A percentile compares a stretch with the other conserved stretches of the same genome.
phyloP scores from a whole-genome alignment of 352 stramenopile genomes.

The Phytopythium montanum region DNA sequence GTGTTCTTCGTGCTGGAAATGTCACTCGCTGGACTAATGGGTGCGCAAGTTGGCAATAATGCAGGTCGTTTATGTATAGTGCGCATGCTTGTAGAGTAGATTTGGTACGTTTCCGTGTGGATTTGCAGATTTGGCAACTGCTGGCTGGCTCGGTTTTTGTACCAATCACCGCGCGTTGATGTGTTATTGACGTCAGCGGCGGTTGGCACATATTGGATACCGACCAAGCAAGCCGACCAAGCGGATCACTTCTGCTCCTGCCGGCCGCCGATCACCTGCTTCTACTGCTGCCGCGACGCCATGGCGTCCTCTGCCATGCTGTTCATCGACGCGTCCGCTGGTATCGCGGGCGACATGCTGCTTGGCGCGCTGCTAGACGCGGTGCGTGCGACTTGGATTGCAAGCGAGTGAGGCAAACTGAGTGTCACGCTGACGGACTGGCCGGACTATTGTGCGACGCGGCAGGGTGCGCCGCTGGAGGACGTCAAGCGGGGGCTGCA shows the following conservation, averaged over 20 bases:
- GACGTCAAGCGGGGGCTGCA: constrained; percentile 53
- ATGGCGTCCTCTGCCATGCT: constrained; percentile 28
- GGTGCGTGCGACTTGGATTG: constrained; percentile 23
- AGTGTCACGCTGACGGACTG: not conserved
- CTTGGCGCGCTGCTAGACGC: constrained; percentile 87
- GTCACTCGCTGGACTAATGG: not conserved
- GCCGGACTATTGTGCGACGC: not conserved
- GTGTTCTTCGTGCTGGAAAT: not conserved
- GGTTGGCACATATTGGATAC: not conserved
- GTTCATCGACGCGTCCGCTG: constrained; percentile 89
- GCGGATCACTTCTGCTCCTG: not conserved
- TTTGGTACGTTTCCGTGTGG: not conserved
- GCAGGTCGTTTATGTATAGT: not conserved
- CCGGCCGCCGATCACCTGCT: not conserved
- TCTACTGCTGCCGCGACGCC: not conserved
- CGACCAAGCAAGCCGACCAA: too few species aligned
- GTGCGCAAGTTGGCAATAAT: not conserved
- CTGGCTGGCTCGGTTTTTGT: not conserved
- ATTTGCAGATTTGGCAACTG: not conserved
- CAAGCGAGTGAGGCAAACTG: not conserved
- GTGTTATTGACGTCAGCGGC: constrained; percentile 9
- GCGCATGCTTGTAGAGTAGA: not conserved
- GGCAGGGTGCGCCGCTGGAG: constrained; percentile 55
- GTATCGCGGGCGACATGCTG: constrained; percentile 91
- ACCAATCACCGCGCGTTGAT: constrained; percentile 5